Evolutionary conservation across 345 rosid species (phyloP), one percentile per base, ranked within the genome.

Genomic region (Salix purpurea): DNA sequence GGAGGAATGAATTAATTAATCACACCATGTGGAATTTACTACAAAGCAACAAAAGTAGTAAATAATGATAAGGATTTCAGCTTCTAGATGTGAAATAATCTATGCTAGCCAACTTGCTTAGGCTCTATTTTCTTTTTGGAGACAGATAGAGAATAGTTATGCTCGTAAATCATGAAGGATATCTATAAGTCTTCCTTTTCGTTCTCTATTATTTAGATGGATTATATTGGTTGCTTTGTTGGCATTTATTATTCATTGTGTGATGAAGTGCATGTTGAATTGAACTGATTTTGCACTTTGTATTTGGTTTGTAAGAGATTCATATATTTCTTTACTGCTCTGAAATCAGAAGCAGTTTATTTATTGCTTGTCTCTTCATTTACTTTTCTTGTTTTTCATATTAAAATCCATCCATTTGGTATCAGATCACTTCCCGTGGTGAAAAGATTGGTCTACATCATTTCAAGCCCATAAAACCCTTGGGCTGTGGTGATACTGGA

Each of bases 401-500:
- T 82, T 52, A 62, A 44, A 16, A 40, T 50, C 50, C n/a, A 68
- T 62, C 72, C 46, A 0, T 46, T 62, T 74, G 50, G 44, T 37
- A 12, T 23, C 72, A 96, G 99, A 87, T 96, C 84, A 90, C 91
- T 79, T 89, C 89, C 6, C 52, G 60, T 14, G 97, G 92, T 72
- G 98, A 86, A 81, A 86, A 78, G 76, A 88, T 93, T 71, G 94
- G 97, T 46, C 82, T 96, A 30, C 89, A 87, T 75, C 96, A 96
- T 88, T 96, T 96, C 84, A 91, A 89, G 85, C 99, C 99, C 56
- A 82, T 93, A 80, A 96, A 85, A 85, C 99, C 99, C 4, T 78
- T 96, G 79, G 99, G 99, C 18, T 91, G 94, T 56, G 99, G 99
- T 75, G 99, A 96, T 84, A 91, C 99, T 74, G 98, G 99, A 84